Evolutionary conservation across 2,329 filamentous ascomycete species (phyloP).

Genomic region (Xylariaceae sp.): DNA sequence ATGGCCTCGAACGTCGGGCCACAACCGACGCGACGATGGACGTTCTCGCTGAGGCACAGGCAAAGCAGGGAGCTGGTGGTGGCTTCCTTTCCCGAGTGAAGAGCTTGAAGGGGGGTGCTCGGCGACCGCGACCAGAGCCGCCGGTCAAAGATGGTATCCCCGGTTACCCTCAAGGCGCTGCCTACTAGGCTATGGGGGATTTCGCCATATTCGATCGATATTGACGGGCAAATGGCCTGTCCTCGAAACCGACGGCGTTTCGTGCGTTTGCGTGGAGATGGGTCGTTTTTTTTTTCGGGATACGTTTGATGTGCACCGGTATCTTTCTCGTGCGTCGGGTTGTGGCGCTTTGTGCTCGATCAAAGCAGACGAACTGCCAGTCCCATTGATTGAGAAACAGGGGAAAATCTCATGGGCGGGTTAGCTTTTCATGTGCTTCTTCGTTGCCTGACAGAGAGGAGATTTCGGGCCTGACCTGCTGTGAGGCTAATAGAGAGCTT

Average conservation of each 20-base stretch:
- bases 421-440: slow-evolving; percentile 21
- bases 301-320: slow-evolving; percentile 6
- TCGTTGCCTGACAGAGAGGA: slow-evolving; percentile 15
- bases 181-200: slow-evolving; percentile 16
- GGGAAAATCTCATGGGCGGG: slow-evolving; percentile 9
- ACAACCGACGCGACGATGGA: slow-evolving; percentile 51
- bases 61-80: slow-evolving; percentile 48
- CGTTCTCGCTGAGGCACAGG: slow-evolving; percentile 37
- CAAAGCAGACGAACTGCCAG: neutral
- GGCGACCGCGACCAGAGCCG: slow-evolving; percentile 43
- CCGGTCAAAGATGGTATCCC: slow-evolving; percentile 23
- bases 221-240: neutral
- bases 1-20: slow-evolving; percentile 55
- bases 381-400: neutral
- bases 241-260: neutral
- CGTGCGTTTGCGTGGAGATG: neutral
- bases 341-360: neutral
- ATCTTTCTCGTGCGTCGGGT: neutral
- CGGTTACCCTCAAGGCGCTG: slow-evolving; percentile 21
- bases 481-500: slow-evolving; percentile 18
- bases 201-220: neutral
- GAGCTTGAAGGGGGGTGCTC: slow-evolving; percentile 65
- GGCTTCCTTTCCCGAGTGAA: slow-evolving; percentile 76
- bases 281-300: neutral
- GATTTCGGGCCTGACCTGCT: slow-evolving; percentile 22